phyloP scores from a whole-genome alignment of 1,139 yeast genomes.

The Yamadazyma triangularis region DNA sequence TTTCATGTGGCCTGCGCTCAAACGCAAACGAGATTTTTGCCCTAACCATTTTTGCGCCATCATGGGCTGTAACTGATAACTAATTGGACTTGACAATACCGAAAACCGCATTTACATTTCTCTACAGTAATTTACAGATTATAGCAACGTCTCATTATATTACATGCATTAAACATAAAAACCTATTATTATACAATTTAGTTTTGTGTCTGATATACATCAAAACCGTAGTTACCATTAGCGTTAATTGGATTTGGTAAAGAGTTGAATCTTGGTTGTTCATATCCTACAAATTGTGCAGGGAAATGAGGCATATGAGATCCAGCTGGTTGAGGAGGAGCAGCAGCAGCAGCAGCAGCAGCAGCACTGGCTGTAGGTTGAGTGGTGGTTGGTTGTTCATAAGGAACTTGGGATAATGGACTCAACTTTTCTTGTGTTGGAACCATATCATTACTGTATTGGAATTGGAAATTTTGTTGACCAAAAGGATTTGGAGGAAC shows the following conservation, averaged over 20 bases:
- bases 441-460: constrained; percentile 18
- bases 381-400: constrained; percentile 6
- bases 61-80: no score
- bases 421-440: constrained; percentile 21
- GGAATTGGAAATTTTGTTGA: constrained; percentile 15
- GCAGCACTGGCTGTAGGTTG: no score
- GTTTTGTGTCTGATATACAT: background rate
- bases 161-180: constrained; percentile 3
- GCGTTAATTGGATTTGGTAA: constrained; percentile 24
- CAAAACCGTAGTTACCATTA: constrained; percentile 10
- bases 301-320: constrained; percentile 6
- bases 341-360: background rate
- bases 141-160: no score
- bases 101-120: no score
- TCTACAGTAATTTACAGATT: no score
- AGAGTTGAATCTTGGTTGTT: constrained; percentile 25
- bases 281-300: constrained; percentile 16
- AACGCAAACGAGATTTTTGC: no score
- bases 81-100: no score
- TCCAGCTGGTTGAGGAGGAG: constrained; percentile 5
- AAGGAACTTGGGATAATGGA: constrained; percentile 21
- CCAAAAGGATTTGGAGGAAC: constrained; percentile 7
- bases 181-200: background rate
- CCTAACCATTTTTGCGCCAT: no score
- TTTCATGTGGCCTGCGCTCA: no score